Conservation (phyloP, 2,329 filamentous ascomycete genomes). For the Chaetomium strumarium region DNA sequence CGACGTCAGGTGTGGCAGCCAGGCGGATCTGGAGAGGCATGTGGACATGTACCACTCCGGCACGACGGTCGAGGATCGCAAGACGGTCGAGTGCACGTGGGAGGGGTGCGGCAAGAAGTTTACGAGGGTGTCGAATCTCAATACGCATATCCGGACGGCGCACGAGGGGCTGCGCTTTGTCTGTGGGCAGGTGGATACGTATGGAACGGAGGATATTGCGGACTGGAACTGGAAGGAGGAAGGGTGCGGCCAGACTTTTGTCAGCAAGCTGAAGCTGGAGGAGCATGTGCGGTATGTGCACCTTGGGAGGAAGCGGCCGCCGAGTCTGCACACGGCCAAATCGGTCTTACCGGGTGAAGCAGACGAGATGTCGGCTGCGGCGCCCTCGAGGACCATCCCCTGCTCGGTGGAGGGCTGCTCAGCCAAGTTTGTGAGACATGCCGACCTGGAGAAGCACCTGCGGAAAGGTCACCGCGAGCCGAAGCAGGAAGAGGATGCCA, state of each 20-base stretch:
- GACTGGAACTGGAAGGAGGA: constrained; percentile 56
- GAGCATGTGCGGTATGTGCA: constrained; percentile 82
- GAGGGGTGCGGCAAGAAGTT: constrained; percentile 69
- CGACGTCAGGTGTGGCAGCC: constrained; percentile 58
- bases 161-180: constrained; percentile 73
- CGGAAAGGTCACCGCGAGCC: constrained; percentile 26
- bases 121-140: constrained; percentile 77
- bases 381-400: constrained; percentile 36
- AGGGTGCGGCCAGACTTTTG: constrained; percentile 71
- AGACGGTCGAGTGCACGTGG: constrained; percentile 60
- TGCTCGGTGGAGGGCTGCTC: constrained; percentile 40
- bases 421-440: constrained; percentile 43
- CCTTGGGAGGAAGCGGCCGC: constrained; percentile 51
- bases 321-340: constrained; percentile 20
- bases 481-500: constrained; percentile 2
- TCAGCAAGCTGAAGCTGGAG: constrained; percentile 71
- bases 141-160: constrained; percentile 68
- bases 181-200: constrained; percentile 66
- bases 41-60: constrained; percentile 70
- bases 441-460: constrained; percentile 45
- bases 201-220: constrained; percentile 47
- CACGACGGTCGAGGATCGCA: constrained; percentile 55
- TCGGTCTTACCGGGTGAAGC: constrained; percentile 36
- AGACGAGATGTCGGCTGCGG: constrained; percentile 32
- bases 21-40: constrained; percentile 66